Conservation (phyloP, 1,284 basidiomycete genomes). For the Ustilago xerochloae region DNA sequence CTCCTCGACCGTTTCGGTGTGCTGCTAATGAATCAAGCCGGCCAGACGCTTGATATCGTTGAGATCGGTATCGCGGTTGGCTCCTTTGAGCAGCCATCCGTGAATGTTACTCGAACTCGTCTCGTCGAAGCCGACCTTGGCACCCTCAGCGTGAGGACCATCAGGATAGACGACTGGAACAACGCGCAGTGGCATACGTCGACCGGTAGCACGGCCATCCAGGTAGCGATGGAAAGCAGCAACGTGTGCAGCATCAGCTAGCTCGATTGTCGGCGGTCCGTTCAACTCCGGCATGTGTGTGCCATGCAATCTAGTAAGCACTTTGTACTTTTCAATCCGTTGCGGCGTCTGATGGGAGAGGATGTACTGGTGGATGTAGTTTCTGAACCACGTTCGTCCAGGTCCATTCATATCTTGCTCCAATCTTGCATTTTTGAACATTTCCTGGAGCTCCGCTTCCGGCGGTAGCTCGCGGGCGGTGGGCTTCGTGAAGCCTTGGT, state of each 20-base stretch:
- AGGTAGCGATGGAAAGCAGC: conserved; percentile 26
- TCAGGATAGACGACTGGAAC: background rate
- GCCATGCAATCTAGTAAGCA: background rate
- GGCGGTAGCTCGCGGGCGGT: no score
- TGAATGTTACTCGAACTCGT: background rate
- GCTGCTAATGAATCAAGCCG: background rate
- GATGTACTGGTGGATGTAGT: background rate
- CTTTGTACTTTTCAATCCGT: background rate
- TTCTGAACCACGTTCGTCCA: background rate
- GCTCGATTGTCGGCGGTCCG: conserved; percentile 17
- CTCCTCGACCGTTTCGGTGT: no score
- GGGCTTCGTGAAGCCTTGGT: no score
- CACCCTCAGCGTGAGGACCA: background rate
- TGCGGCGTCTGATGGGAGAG: background rate
- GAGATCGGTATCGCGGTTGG: background rate
- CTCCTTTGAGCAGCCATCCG: conserved; percentile 11
- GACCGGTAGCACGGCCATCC: background rate
- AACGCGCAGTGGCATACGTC: background rate
- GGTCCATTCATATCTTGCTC: background rate
- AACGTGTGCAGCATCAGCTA: conserved; percentile 39
- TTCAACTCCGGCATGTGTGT: conserved; percentile 32
- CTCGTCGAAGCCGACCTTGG: background rate
- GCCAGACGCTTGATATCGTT: conserved; percentile 14
- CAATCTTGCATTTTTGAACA: conserved; percentile 8
- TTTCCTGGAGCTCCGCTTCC: background rate